Evolutionary conservation across 805 yeast species (phyloP), one percentile per base, ranked within the genome.

Genomic region (Clavispora carvajalis): DNA sequence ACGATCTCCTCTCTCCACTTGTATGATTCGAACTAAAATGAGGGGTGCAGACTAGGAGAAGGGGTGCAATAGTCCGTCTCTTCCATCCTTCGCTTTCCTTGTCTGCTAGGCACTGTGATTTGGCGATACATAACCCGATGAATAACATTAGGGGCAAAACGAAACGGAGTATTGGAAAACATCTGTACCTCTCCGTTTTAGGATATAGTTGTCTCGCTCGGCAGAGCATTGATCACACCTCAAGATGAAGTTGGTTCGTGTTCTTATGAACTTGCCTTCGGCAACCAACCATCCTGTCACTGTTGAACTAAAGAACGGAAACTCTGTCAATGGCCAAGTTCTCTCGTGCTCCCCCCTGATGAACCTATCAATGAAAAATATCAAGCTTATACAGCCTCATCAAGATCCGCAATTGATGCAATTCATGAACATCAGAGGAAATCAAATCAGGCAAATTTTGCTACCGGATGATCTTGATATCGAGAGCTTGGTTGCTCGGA

Each of bases 241-340:
- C n/a, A 21, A n/a, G 15, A 69, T 82, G 89, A 82, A 82, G 66
- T 62, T 83, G 45, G 86, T 82, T 12, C 66, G 82, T 45, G 89
- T 91, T 59, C 67, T 91, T 45, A 86, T 86, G 86, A 89, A 88
- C 55, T 68, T 91, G 54, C 72, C 73, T 18, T 52, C 60, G 46
- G 60, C 70, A 18, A 77, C 82, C 28, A 81, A 83, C 42, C 97
- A 89, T 63, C 81, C 88, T 37, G 91, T 91, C 1, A 89, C 91
- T 38, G 85, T 90, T 15, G 98, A 90, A 59, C 69, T 91, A 55
- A 91, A 90, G 60, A 88, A 91, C 62, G 97, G 97, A 29, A 85
- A 91, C 4, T 74, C 86, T 5, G 77, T 91, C 5, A 77, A 85
- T 53, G 98, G 98, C 0, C 85, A 90, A 11, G 69, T 91, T 19